These are phyloP conservation scores for Cercospora brassicicola DNA, from an alignment of 2,329 filamentous ascomycete genomes.

Conservation along the genomic window DNA sequence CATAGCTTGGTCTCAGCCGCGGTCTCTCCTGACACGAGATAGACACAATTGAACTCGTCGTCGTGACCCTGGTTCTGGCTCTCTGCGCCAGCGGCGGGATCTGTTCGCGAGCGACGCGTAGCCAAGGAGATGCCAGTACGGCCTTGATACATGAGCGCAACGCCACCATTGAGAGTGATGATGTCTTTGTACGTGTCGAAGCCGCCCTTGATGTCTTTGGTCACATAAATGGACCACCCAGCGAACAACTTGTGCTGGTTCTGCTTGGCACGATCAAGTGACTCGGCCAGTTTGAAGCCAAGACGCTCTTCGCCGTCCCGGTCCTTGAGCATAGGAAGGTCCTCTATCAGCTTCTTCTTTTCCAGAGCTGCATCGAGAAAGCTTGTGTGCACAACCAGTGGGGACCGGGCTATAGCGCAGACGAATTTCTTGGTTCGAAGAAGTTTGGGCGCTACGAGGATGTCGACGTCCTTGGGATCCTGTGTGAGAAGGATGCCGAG, in stretches of 20 bases:
- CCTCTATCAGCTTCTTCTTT: slow-evolving; percentile 59
- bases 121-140: slow-evolving; percentile 63
- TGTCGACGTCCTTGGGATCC: slow-evolving; percentile 74
- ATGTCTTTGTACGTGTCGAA: slow-evolving; percentile 83
- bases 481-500: slow-evolving; percentile 82
- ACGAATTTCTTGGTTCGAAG: slow-evolving; percentile 94
- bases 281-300: slow-evolving; percentile 66
- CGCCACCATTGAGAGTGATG: slow-evolving; percentile 82
- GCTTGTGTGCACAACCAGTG: slow-evolving; percentile 70
- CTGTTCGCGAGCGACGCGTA: slow-evolving; percentile 53
- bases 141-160: slow-evolving; percentile 70
- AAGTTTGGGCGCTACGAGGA: slow-evolving; percentile 82
- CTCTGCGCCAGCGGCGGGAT: slow-evolving; percentile 59
- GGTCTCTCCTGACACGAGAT: slow-evolving; percentile 71
- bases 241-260: slow-evolving; percentile 76
- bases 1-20: slow-evolving; percentile 72
- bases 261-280: slow-evolving; percentile 67
- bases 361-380: slow-evolving; percentile 79
- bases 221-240: slow-evolving; percentile 80
- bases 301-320: slow-evolving; percentile 69
- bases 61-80: slow-evolving; percentile 58
- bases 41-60: slow-evolving; percentile 58
- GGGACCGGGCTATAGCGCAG: slow-evolving; percentile 77
- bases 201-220: slow-evolving; percentile 74
- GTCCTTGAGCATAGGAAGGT: slow-evolving; percentile 68